phyloP scores from a whole-genome alignment of 129 eudicot genomes.

The Tanacetum coccineum region DNA sequence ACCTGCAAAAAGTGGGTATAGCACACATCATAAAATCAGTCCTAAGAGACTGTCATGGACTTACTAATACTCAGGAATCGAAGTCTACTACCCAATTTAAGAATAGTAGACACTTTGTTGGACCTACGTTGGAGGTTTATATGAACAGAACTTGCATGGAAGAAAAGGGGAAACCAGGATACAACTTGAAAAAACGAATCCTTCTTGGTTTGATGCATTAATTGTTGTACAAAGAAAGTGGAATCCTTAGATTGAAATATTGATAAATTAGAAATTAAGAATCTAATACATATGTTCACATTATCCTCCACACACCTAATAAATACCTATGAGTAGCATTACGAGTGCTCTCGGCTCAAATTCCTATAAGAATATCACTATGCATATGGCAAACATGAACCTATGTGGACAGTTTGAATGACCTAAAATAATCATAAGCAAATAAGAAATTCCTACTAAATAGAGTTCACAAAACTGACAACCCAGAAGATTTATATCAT shows the following conservation, averaged over 20 bases:
- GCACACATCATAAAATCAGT: constrained; percentile 7
- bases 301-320: too few relatives aligned
- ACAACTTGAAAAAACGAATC: too few relatives aligned
- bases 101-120: not conserved
- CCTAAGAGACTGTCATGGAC: constrained; percentile 12
- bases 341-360: not conserved
- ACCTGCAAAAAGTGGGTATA: constrained; percentile 50
- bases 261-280: too few relatives aligned
- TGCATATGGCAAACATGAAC: constrained; percentile 25
- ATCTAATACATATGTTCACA: too few relatives aligned
- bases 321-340: too few relatives aligned
- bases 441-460: constrained; percentile 12
- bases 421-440: constrained; percentile 11
- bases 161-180: too few relatives aligned
- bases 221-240: too few relatives aligned
- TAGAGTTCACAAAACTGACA: constrained; percentile 14
- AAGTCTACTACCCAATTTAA: not conserved
- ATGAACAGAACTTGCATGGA: too few relatives aligned
- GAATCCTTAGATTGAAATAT: too few relatives aligned
- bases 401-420: constrained; percentile 1
- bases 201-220: too few relatives aligned
- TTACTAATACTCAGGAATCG: constrained; percentile 17
- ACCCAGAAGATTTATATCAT: constrained; percentile 5
- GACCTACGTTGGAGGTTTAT: too few relatives aligned
- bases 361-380: not conserved